Evolutionary conservation across 345 rosid genomes (phyloP).

Genomic region (Salix suchowensis): DNA sequence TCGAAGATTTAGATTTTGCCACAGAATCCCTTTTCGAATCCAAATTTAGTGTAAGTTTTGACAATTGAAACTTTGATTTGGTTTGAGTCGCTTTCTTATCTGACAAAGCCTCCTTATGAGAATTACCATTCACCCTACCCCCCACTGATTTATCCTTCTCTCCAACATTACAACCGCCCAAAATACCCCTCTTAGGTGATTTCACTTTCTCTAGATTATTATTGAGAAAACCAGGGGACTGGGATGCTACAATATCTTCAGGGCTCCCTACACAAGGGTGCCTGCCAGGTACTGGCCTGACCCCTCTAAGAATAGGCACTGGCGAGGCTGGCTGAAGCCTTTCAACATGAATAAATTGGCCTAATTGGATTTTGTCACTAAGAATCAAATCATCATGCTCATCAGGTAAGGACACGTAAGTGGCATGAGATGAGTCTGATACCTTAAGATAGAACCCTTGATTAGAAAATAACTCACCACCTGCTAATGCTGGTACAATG

Average conservation of each 20-base stretch:
- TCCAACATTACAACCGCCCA: slow-evolving; percentile 17
- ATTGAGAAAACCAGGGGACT: slow-evolving; percentile 63
- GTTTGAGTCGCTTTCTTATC: slow-evolving; percentile 34
- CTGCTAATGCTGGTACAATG: slow-evolving; percentile 95
- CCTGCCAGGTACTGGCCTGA: slow-evolving; percentile 93
- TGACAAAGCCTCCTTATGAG: slow-evolving; percentile 43
- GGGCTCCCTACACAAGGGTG: slow-evolving; percentile 96
- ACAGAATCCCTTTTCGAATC: slow-evolving; percentile 59
- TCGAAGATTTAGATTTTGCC: slow-evolving; percentile 50
- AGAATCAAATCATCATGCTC: slow-evolving; percentile 93
- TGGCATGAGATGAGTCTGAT: slow-evolving; percentile 97
- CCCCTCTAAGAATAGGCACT: slow-evolving; percentile 86
- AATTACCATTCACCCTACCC: slow-evolving; percentile 43
- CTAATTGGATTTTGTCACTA: slow-evolving; percentile 89
- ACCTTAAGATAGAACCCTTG: slow-evolving; percentile 94
- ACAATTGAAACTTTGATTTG: slow-evolving; percentile 57
- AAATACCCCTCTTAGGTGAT: slow-evolving; percentile 27
- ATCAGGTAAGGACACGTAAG: slow-evolving; percentile 89
- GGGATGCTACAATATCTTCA: slow-evolving; percentile 89
- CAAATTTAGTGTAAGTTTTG: slow-evolving; percentile 37
- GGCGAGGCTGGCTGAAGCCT: slow-evolving; percentile 88
- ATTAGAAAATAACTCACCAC: slow-evolving; percentile 84
- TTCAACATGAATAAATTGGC: slow-evolving; percentile 94
- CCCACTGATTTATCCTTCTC: slow-evolving; percentile 51
- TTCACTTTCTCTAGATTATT: slow-evolving; percentile 46